Base-by-base conservation (phyloP, 176 grass and related monocot genomes). In the Rhynchospora pubera region DNA sequence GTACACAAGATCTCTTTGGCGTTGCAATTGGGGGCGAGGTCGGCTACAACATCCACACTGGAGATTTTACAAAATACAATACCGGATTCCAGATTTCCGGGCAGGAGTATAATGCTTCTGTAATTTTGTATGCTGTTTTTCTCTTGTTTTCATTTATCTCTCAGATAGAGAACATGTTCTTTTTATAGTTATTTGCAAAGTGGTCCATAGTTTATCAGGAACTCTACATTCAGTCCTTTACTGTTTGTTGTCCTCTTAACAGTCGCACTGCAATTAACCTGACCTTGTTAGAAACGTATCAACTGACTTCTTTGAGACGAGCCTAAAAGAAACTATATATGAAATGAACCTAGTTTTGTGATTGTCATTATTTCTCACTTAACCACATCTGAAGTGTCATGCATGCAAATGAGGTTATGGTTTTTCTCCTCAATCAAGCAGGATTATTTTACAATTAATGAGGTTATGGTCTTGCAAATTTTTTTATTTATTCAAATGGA, bases 1-100 rank as follows among this genome's bases (percentile, higher is more conserved):
- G 77, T 43, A 78, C 86, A 13, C 71, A 93, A 53, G 93, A 93
- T 79, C 80, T 79, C 9, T 76, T 89, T 79, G 91, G 87, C 22
- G 15, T 96, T 80, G 83, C 77, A 2, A 86, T 96, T 57, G 97
- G 97, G 57, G 89, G 84, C 46, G 93, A 99, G 83, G 93, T 84
- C 73, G 87, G 87, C 50, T 99, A 91, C 90, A 87, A 99, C 83
- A 91, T 87, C 62, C 83, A 86, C 79, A 85, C 87, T 43, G 89
- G 97, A 34, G 88, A 81, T 65, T 89, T 96, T 76, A 87, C 89
- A 16, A 99, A 99, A 84, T 99, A 91, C 80, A 93, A 39, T 75
- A 84, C 79, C 86, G 97, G 86, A 21, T 66, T 99, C 58, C 84
- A 87, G 50, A 58, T 93, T 61, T 87, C 86, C 43, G 89, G 91